phyloP scores from a whole-genome alignment of 2,329 filamentous ascomycete species.

The Leptographium galeiforme region DNA sequence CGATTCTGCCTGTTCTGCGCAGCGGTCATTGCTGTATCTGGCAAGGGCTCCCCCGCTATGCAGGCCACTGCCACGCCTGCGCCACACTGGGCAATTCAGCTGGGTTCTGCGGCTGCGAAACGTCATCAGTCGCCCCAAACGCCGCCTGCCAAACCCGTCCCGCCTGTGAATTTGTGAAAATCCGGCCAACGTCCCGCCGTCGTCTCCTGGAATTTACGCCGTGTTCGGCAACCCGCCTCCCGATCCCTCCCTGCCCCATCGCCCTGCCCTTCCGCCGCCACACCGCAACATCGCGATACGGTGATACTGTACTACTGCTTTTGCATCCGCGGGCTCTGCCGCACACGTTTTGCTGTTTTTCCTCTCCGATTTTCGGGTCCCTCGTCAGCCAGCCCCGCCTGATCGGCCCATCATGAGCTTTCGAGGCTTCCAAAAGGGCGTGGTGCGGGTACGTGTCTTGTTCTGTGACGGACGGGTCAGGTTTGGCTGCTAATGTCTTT shows the following conservation, averaged over 20 bases:
- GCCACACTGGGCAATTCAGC: not conserved
- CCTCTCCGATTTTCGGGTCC: not conserved
- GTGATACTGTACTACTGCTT: too few relatives aligned
- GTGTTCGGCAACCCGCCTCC: too few relatives aligned
- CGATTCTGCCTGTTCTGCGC: too few relatives aligned
- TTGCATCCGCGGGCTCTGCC: not conserved
- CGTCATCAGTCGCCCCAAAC: not conserved
- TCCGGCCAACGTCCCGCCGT: not conserved
- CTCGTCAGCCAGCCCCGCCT: too few relatives aligned
- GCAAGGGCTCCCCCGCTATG: not conserved
- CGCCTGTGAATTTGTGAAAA: not conserved
- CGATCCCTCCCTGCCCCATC: too few relatives aligned
- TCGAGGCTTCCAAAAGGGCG: constrained; percentile 86
- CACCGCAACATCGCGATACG: too few relatives aligned
- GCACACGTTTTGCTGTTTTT: not conserved
- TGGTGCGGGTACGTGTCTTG: constrained; percentile 60
- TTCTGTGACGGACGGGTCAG: too few relatives aligned
- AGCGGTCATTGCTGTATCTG: not conserved
- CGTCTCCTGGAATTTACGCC: too few relatives aligned
- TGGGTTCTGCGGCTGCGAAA: not conserved
- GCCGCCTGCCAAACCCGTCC: too few relatives aligned
- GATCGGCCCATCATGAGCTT: constrained; percentile 60
- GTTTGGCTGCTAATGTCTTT: too few relatives aligned
- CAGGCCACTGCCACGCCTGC: not conserved
- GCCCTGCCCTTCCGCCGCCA: too few relatives aligned